These are phyloP conservation scores for Saussurea involucrata DNA, from an alignment of 129 eudicot genomes.

Conservation along the genomic window DNA sequence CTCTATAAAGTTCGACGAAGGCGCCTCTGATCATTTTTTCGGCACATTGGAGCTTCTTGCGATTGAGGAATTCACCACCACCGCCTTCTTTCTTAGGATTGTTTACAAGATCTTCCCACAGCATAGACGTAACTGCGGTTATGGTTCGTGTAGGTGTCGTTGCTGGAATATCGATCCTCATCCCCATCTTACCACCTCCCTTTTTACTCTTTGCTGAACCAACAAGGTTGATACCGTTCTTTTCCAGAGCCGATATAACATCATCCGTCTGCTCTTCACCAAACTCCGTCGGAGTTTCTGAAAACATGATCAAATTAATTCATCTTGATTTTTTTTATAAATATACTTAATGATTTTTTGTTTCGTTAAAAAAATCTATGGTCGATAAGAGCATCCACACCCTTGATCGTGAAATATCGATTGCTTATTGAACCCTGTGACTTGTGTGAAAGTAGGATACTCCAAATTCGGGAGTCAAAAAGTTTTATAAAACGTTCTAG, in stretches of 20 bases:
- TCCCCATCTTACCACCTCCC: conserved; percentile 57
- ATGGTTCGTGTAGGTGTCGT: conserved; percentile 75
- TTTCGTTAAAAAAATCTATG: too few relatives aligned
- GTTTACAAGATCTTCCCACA: conserved; percentile 88
- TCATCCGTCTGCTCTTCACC: conserved; percentile 60
- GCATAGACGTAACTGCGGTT: conserved; percentile 67
- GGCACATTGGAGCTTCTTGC: conserved; percentile 89
- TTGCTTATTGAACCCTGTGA: too few relatives aligned
- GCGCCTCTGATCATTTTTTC: conserved; percentile 97
- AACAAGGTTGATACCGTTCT: conserved; percentile 67
- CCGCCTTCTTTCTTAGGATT: conserved; percentile 60
- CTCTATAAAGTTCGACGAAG: conserved; percentile 84
- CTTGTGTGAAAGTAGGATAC: too few relatives aligned
- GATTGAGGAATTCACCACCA: conserved; percentile 49
- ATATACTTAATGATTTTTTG: too few relatives aligned
- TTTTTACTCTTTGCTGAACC: conserved; percentile 74
- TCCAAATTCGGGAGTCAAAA: too few relatives aligned
- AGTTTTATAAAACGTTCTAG: too few relatives aligned
- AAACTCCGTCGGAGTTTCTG: conserved; percentile 58
- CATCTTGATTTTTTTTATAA: too few relatives aligned
- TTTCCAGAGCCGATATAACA: conserved; percentile 73
- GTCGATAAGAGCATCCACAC: too few relatives aligned
- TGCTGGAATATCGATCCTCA: conserved; percentile 91
- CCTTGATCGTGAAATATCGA: too few relatives aligned
- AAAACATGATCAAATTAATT: neutral